A percentile compares a stretch with the other conserved stretches of the same genome.
Conservation (phyloP, 2,329 filamentous ascomycete species). For the Albifimbria verrucaria region DNA sequence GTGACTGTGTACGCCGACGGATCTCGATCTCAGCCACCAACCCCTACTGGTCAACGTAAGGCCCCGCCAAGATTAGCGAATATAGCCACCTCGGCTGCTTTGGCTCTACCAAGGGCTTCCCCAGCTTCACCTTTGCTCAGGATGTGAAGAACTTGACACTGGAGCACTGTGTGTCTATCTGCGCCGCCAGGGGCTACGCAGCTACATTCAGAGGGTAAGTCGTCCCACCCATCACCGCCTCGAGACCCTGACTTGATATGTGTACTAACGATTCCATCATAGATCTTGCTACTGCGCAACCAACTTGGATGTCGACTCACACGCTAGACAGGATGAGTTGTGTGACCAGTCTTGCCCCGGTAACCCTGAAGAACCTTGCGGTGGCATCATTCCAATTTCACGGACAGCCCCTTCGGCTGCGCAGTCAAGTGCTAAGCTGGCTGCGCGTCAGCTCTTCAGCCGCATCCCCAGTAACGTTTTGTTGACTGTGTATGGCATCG, state of each 20-base stretch:
- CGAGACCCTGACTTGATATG: too few species aligned
- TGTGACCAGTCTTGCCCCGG: constrained; percentile 42
- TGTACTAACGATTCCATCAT: background rate
- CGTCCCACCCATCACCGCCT: background rate
- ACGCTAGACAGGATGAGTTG: constrained; percentile 24
- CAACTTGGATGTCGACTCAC: constrained; percentile 35
- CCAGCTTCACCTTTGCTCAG: constrained; percentile 27
- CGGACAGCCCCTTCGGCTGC: background rate
- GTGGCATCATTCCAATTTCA: constrained; percentile 26
- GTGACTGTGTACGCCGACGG: background rate
- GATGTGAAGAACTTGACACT: constrained; percentile 36
- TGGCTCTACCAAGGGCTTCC: constrained; percentile 31
- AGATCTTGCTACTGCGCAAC: constrained; percentile 45
- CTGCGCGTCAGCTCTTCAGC: background rate
- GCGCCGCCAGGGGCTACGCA: constrained; percentile 31
- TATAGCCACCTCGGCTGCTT: constrained; percentile 40
- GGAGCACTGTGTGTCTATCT: constrained; percentile 34
- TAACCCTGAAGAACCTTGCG: constrained; percentile 36
- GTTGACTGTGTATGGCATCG: constrained; percentile 41
- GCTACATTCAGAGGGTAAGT: constrained; percentile 31
- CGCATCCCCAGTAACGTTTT: constrained; percentile 23
- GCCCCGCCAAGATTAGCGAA: constrained; percentile 28
- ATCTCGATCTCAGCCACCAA: constrained; percentile 1
- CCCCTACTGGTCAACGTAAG: constrained; percentile 14
- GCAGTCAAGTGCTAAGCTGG: constrained; percentile 5